Evolutionary conservation across 1,284 basidiomycete species (phyloP), one percentile per base, ranked within the genome.

Genomic region (Puccinia hordei): DNA sequence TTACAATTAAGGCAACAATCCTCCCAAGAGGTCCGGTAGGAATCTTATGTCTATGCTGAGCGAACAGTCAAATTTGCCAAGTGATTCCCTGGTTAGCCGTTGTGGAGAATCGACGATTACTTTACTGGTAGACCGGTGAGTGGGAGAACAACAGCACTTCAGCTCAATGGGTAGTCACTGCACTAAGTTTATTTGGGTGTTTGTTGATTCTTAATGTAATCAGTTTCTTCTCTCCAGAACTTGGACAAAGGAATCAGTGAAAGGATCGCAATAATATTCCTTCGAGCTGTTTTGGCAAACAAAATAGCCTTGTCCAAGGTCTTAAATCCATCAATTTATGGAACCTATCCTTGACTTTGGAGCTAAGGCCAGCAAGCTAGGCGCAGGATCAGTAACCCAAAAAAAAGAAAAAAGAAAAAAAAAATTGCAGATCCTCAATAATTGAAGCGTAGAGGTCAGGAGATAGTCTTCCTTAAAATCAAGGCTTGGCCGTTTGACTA

Each of bases 371-470:
- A 33, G 30, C 30, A 59, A 57, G 55, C 6, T 53, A n/a, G n/a
- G n/a, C n/a, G n/a, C 38, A 6, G 19, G 55, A 57, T 57, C 55
- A 57, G n/a, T 57, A 57, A 35, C 61, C 61, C 2, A 35, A 41
- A 65, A 41, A 30, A 12, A 51, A 22, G 12, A 51, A n/a, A 65
- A 33, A 27, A n/a, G 13, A 51, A 51, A 51, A 22, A n/a, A 65
- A 33, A 27, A n/a, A 8, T 35, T 9, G 61, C 30, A 65, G 61
- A 65, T 38, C 61, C 30, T 65, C 12, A 65, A 12, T 13, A 65
- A 65, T 38, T 65, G 61, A 65, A 9, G 2, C 33, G 33, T 65
- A 65, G 19, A 65, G 19, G 19, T 65, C 30, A 65, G 61, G 61
- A 65, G 61, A 19, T 22, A 30, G 38, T n/a, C 61, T 65, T 65